phyloP scores from a whole-genome alignment of 345 rosid species.

The Acer saccharum region DNA sequence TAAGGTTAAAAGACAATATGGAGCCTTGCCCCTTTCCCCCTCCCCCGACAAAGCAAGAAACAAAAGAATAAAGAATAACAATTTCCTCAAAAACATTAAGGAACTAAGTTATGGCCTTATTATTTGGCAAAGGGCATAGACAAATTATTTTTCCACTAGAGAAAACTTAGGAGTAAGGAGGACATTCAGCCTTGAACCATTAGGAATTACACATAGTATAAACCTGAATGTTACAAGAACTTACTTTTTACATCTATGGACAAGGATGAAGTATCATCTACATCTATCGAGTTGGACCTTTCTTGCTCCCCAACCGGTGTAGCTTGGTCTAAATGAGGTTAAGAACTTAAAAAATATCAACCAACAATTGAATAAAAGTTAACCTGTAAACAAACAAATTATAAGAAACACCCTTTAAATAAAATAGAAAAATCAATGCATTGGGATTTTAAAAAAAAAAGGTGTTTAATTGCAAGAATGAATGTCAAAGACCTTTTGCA shows the following conservation, averaged over 20 bases:
- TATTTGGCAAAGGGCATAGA: neutral
- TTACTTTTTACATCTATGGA: slow-evolving; percentile 41
- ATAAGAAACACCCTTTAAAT: slow-evolving; percentile 7
- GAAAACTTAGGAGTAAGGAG: neutral
- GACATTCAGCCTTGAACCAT: neutral
- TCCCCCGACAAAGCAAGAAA: neutral
- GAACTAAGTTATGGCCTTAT: neutral
- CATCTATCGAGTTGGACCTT: slow-evolving; percentile 31
- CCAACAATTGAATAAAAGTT: slow-evolving; percentile 6
- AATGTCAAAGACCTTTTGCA: neutral
- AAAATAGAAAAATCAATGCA: neutral
- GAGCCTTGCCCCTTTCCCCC: neutral
- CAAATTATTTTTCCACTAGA: neutral
- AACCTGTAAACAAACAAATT: slow-evolving; percentile 15
- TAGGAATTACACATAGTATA: neutral
- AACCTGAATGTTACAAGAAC: slow-evolving; percentile 5
- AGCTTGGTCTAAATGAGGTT: slow-evolving; percentile 44
- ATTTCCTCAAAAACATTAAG: neutral
- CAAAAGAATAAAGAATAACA: neutral
- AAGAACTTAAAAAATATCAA: slow-evolving; percentile 32
- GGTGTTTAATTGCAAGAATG: neutral
- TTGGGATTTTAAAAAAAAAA: neutral
- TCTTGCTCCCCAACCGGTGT: slow-evolving; percentile 32
- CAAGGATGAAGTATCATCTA: slow-evolving; percentile 30
- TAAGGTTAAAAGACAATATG: neutral